Conservation (phyloP, 192 early-diverging fungal species). For the Coemansia sp. region DNA sequence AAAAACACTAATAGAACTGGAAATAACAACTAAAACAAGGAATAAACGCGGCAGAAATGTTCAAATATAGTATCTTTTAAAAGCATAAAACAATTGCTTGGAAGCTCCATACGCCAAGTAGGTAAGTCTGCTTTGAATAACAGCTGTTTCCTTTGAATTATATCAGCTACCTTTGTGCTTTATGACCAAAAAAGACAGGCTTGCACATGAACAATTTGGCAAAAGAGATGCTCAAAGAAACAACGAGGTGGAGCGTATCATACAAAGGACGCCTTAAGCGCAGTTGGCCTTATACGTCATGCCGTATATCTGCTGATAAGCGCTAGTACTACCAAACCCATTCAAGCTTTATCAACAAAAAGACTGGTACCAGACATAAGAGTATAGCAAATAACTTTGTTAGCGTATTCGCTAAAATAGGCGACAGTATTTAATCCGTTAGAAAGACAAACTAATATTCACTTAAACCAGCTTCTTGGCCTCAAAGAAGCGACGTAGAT, state of each 20-base stretch:
- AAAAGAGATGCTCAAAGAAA: background rate
- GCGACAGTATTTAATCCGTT: background rate
- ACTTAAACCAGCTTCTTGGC: constrained; percentile 85
- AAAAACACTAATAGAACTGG: background rate
- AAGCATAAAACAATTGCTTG: background rate
- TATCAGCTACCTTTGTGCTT: background rate
- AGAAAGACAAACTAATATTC: background rate
- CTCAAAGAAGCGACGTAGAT: constrained; percentile 82
- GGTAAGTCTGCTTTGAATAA: background rate
- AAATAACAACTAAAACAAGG: background rate
- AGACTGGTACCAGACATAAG: too few relatives aligned
- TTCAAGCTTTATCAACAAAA: too few relatives aligned
- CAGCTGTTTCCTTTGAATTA: background rate
- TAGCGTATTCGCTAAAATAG: background rate
- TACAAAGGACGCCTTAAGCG: background rate
- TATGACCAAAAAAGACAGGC: background rate
- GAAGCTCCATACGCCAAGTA: background rate
- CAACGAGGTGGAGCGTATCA: background rate
- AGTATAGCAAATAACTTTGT: too few relatives aligned
- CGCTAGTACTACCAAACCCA: too few relatives aligned
- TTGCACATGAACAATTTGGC: background rate
- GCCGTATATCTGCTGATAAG: too few relatives aligned
- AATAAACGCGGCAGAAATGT: background rate
- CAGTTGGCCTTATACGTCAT: too few relatives aligned
- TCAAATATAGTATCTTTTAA: background rate